phyloP scores from a whole-genome alignment of 495 filamentous ascomycete genomes.

The Xylaria intraflava region DNA sequence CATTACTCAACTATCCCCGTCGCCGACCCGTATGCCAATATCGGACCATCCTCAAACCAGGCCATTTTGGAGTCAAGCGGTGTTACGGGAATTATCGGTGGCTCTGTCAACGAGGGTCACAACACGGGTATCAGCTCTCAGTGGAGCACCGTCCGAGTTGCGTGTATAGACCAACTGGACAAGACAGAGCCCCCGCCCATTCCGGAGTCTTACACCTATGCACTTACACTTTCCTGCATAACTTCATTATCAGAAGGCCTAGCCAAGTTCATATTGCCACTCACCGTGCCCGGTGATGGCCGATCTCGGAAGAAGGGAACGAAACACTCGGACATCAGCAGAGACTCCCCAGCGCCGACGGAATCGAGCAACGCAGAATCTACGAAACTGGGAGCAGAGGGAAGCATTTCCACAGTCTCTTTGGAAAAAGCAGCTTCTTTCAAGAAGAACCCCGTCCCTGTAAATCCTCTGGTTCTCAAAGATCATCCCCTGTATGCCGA shows the following conservation, averaged over 20 bases:
- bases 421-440: constrained; percentile 41
- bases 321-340: constrained; percentile 34
- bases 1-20: constrained; percentile 75
- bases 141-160: constrained; percentile 82
- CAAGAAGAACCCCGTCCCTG: constrained; percentile 58
- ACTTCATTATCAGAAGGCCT: constrained; percentile 82
- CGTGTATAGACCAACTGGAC: constrained; percentile 91
- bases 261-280: constrained; percentile 83
- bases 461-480: constrained; percentile 71
- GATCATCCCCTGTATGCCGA: constrained; percentile 63
- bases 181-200: constrained; percentile 77
- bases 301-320: constrained; percentile 43
- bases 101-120: constrained; percentile 59
- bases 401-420: constrained; percentile 32
- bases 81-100: constrained; percentile 78
- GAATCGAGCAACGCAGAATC: constrained; percentile 27
- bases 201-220: constrained; percentile 92
- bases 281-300: constrained; percentile 67
- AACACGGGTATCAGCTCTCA: constrained; percentile 76
- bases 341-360: constrained; percentile 36
- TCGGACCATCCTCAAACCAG: constrained; percentile 57
- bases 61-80: constrained; percentile 81
- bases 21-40: constrained; percentile 32
- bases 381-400: constrained; percentile 26
- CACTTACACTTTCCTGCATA: constrained; percentile 80